These are phyloP conservation scores for Aspergillus leporis DNA, from an alignment of 495 filamentous ascomycete species.

Conservation along the genomic window DNA sequence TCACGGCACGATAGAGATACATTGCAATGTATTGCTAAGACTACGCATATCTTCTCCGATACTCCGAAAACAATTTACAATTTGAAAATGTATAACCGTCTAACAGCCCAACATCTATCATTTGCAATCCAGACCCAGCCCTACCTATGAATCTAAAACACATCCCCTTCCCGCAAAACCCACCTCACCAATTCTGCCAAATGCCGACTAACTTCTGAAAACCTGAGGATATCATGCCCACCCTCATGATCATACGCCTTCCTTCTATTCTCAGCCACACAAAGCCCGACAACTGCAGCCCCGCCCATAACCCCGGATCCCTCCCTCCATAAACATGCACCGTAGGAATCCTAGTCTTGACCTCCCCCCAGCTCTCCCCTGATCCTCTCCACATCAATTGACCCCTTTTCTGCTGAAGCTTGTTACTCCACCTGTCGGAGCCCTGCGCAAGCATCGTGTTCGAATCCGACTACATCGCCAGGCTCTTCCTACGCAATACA, in stretches of 20 bases:
- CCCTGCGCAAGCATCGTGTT: background rate
- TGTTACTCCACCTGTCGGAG: background rate
- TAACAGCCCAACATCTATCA: no score
- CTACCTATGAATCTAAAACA: no score
- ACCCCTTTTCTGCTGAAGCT: background rate
- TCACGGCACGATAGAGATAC: no score
- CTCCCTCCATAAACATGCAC: slow-evolving; percentile 17
- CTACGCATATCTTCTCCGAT: no score
- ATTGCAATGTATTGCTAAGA: no score
- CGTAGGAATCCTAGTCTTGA: slow-evolving; percentile 11
- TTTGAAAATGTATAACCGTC: no score
- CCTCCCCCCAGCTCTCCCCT: background rate
- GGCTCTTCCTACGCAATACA: background rate
- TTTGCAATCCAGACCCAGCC: no score
- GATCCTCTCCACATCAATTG: background rate
- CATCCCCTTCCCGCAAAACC: slow-evolving; percentile 1
- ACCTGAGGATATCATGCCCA: slow-evolving; percentile 18
- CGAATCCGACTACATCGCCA: background rate
- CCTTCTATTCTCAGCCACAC: background rate
- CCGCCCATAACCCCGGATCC: slow-evolving; percentile 15
- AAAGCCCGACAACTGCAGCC: slow-evolving; percentile 16
- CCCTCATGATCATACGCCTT: slow-evolving; percentile 13
- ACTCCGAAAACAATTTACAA: no score
- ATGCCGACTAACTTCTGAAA: background rate
- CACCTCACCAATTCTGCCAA: slow-evolving; percentile 8